Evolutionary conservation across 2,329 filamentous ascomycete species (phyloP).

Genomic region (Fonsecaea pedrosoi): DNA sequence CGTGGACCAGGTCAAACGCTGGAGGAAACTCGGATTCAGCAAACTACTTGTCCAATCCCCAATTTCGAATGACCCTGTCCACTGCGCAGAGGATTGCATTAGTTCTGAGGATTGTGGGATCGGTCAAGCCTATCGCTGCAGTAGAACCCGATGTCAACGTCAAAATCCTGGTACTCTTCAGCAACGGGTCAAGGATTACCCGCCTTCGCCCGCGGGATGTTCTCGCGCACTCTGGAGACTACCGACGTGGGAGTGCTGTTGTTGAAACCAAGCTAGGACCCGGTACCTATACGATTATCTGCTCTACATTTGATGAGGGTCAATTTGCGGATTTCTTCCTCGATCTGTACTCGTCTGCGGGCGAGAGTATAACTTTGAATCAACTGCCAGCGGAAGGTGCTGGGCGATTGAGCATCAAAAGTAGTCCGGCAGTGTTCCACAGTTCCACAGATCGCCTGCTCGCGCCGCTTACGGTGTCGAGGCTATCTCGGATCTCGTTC

Average conservation of each 20-base stretch:
- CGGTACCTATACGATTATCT: constrained; percentile 66
- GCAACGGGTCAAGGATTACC: constrained; percentile 69
- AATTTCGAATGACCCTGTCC: constrained; percentile 69
- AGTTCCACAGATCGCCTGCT: constrained; percentile 60
- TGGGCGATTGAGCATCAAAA: constrained; percentile 69
- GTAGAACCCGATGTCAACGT: constrained; percentile 71
- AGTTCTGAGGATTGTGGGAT: constrained; percentile 44
- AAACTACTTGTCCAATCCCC: constrained; percentile 83
- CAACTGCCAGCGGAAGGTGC: constrained; percentile 73
- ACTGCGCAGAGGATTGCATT: constrained; percentile 48
- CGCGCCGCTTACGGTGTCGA: constrained; percentile 56
- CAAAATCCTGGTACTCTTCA: constrained; percentile 70
- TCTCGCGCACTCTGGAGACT: constrained; percentile 83
- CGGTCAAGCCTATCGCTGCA: constrained; percentile 58
- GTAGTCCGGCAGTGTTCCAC: constrained; percentile 61
- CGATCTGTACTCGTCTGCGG: constrained; percentile 66
- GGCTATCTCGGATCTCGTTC: constrained; percentile 68
- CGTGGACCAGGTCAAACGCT: constrained; percentile 80
- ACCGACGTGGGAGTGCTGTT: constrained; percentile 78
- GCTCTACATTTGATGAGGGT: constrained; percentile 39
- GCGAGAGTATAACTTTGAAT: constrained; percentile 46
- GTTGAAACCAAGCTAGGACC: constrained; percentile 69
- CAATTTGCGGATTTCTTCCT: constrained; percentile 75
- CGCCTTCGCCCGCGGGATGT: constrained; percentile 76
- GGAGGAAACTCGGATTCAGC: constrained; percentile 82